phyloP scores from a whole-genome alignment of 805 yeast genomes.

The Teunomyces pallodes region DNA sequence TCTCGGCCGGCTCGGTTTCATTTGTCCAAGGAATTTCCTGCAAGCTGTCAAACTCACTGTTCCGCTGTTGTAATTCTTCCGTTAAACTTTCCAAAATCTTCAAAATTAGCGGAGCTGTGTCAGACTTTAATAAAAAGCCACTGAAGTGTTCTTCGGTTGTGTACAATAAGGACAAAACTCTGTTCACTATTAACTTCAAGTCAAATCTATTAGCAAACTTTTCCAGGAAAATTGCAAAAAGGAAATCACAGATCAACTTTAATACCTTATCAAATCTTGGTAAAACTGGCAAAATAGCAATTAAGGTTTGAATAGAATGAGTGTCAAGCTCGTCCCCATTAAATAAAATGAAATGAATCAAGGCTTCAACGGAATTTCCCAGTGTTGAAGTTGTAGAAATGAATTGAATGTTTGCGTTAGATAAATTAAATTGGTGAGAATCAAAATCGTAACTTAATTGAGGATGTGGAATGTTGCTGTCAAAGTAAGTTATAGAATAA shows the following conservation, averaged over 20 bases:
- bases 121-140: slow-evolving; percentile 67
- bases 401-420: slow-evolving; percentile 9
- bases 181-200: slow-evolving; percentile 37
- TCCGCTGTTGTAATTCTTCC: slow-evolving; percentile 23
- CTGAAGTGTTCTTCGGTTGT: slow-evolving; percentile 58
- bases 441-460: slow-evolving; percentile 45
- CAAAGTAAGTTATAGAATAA: slow-evolving; percentile 21
- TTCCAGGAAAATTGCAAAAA: slow-evolving; percentile 22
- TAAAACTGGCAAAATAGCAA: slow-evolving; percentile 32
- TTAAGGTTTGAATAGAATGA: slow-evolving; percentile 13
- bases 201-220: slow-evolving; percentile 21
- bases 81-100: slow-evolving; percentile 48
- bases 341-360: slow-evolving; percentile 68
- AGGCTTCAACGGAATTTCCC: slow-evolving; percentile 48
- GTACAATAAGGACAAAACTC: slow-evolving; percentile 53
- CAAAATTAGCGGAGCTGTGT: slow-evolving; percentile 56
- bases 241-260: slow-evolving; percentile 15
- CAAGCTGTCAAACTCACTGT: background rate
- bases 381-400: slow-evolving; percentile 3
- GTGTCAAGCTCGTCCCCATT: slow-evolving; percentile 13
- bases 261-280: slow-evolving; percentile 32
- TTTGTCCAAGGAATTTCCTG: background rate
- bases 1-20: slow-evolving; percentile 5
- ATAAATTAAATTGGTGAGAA: slow-evolving; percentile 23
- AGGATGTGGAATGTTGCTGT: slow-evolving; percentile 34